These are phyloP conservation scores for Candida takata DNA, from an alignment of 805 yeast species.

Conservation along the genomic window DNA sequence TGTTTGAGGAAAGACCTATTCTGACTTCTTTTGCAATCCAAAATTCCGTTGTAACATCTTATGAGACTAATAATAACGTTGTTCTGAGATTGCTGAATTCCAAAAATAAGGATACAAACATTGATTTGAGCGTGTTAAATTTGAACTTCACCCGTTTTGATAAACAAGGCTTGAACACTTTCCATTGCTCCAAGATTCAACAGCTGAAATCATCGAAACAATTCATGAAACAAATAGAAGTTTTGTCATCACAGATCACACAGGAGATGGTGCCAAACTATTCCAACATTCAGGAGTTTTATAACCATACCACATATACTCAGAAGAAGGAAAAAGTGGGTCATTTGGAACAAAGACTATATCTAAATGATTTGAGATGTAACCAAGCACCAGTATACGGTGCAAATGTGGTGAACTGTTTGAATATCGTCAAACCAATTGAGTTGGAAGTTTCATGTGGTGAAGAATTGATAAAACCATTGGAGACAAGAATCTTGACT, in stretches of 20 bases:
- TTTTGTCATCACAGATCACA: slow-evolving; percentile 32
- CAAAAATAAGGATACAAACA: slow-evolving; percentile 22
- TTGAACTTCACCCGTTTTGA: slow-evolving; percentile 45
- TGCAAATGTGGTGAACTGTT: slow-evolving; percentile 39
- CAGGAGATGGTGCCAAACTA: slow-evolving; percentile 23
- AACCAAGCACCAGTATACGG: slow-evolving; percentile 64
- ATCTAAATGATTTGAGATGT: slow-evolving; percentile 62
- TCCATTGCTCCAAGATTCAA: slow-evolving; percentile 37
- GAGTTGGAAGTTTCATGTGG: slow-evolving; percentile 7
- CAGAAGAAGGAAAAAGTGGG: slow-evolving; percentile 48
- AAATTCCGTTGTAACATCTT: slow-evolving; percentile 50
- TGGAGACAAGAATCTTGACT: slow-evolving; percentile 30
- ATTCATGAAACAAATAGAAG: slow-evolving; percentile 37
- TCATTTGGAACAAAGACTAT: slow-evolving; percentile 46
- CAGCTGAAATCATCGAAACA: slow-evolving; percentile 40
- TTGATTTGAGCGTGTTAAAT: slow-evolving; percentile 55
- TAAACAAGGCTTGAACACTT: slow-evolving; percentile 31
- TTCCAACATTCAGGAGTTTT: slow-evolving; percentile 46
- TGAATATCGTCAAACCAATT: slow-evolving; percentile 31
- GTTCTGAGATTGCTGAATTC: slow-evolving; percentile 29
- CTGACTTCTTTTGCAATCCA: slow-evolving; percentile 81
- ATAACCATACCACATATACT: slow-evolving; percentile 45
- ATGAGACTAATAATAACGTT: slow-evolving; percentile 33
- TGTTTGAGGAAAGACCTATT: slow-evolving; percentile 93
- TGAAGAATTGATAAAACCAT: slow-evolving; percentile 34